phyloP scores from a whole-genome alignment of 257 asterid species.

The Phtheirospermum japonicum region DNA sequence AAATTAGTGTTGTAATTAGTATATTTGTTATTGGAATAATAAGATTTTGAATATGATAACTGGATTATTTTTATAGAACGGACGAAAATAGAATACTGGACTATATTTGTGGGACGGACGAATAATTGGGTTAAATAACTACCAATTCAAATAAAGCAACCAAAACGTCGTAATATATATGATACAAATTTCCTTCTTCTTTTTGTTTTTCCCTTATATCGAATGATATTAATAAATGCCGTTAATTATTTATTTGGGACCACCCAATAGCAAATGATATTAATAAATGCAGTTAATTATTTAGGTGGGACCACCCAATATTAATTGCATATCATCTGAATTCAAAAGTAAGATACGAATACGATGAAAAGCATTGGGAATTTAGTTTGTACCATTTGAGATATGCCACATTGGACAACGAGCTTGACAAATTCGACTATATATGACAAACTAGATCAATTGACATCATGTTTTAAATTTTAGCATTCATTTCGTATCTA shows the following conservation, averaged over 20 bases:
- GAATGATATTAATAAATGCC: neutral
- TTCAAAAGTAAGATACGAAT: conserved; percentile 28
- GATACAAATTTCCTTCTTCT: too few species aligned
- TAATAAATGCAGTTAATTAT: neutral
- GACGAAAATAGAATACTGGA: too few species aligned
- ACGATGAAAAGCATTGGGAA: conserved; percentile 30
- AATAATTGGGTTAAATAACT: too few species aligned
- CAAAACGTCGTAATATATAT: too few species aligned
- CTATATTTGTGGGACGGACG: too few species aligned
- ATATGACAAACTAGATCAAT: conserved; percentile 2
- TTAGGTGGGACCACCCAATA: conserved; percentile 16
- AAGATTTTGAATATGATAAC: too few species aligned
- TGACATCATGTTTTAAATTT: conserved; percentile 24
- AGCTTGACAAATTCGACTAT: conserved; percentile 60
- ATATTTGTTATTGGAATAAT: too few species aligned
- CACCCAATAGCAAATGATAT: conserved; percentile 10
- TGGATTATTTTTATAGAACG: too few species aligned
- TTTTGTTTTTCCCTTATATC: too few species aligned
- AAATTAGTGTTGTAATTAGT: too few species aligned
- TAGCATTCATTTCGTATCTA: conserved; percentile 33
- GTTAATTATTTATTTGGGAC: conserved; percentile 3
- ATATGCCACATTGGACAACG: conserved; percentile 23
- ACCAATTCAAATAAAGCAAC: too few species aligned
- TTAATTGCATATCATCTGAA: conserved; percentile 14
- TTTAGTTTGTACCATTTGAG: conserved; percentile 1